Evolutionary conservation across 495 filamentous ascomycete genomes (phyloP), one percentile per base, ranked within the genome.

Genomic region (Recurvomyces mirabilis): DNA sequence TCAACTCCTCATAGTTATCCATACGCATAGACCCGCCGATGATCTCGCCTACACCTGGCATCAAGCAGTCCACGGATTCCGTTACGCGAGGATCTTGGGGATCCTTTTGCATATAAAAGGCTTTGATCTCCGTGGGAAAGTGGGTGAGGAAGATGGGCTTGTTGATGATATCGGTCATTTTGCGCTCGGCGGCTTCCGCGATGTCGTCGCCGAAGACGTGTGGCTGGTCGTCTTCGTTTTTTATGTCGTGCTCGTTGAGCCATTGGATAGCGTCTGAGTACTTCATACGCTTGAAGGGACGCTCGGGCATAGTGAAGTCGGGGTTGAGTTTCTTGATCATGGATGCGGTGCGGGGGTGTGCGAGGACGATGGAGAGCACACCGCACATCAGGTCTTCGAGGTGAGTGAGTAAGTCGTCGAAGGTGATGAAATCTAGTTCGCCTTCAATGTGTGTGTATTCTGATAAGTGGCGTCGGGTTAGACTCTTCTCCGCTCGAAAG

Each of bases 51-150:
- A 96, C 88, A 52, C 86, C 85, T 0, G 88, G 88, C 87, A 96
- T 95, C 49, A 99, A 66, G 36, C 86, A 84, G 57, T 99, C 91
- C 1, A 96, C 93, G 51, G 81, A 88, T 72, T 99, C 91, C 0
- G 91, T 99, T 26, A 94, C 84, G n/a, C 88, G 76, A 37, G 67
- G 69, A 58, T 98, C 91, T 13, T 73, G 60, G 11, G 69, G 68
- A 47, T 88, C 91, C 66, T 87, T 93, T 71, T 86, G 85, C 91
- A 99, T 99, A 69, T 99, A 99, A 66, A 99, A 99, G 3, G 91
- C 84, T 74, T 99, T 99, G 73, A 99, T 93, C 65, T 89, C 84
- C 25, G 80, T 81, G 1, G 91, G 91, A 75, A 99, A 99, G 66
- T 94, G 86, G 4, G 88, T 96, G 13, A 99, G 71, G 69, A 99